Evolutionary conservation across 257 asterid genomes (phyloP), one percentile per base, ranked within the genome.

Genomic region (Cinchona pubescens): DNA sequence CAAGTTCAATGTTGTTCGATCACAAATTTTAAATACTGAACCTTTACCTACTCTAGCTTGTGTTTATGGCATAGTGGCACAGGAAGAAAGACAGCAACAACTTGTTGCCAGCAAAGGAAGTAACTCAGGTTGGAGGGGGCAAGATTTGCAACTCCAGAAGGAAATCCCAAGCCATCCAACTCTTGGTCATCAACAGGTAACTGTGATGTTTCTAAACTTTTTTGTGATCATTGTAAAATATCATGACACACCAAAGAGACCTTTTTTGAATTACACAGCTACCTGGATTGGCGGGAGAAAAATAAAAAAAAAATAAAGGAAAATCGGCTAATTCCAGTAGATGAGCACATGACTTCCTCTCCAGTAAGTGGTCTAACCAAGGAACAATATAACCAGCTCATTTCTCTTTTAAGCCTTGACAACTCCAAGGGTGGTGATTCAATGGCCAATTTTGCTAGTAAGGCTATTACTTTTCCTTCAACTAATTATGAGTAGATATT

Each of bases 191-290:
- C 38, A 15, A 21, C 0, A 37, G n/a, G 60, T 19, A 67, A 7
- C 10, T 38, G 25, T 40, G 75, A 76, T 43, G 9, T 56, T 7
- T 40, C 67, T 12, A 68, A 76, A 4, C 58, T 67, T 7, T 67
- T 37, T 68, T 76, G 79, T 67, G 75, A 68, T 16, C 58, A 68
- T 34, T 55, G 78, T 66, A 56, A 76, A 67, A 14, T 6, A 25
- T 0, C 60, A 1, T 18, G 37, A 42, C 75, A 76, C 61, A 67
- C 68, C 19, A 25, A 38, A 7, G 51, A 67, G 2, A 64, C 48
- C 3, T 67, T 48, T 3, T 55, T 42, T 56, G 69, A 56, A 14
- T 0, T 38, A 35, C 74, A 67, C 21, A 60, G 49, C 21, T 40
- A 76, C 38, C 69, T 45, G 19, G 7, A 66, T 1, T 76, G 59